Evolutionary conservation across 1,284 basidiomycete genomes (phyloP).

Genomic region (Pseudozyma sp.): DNA sequence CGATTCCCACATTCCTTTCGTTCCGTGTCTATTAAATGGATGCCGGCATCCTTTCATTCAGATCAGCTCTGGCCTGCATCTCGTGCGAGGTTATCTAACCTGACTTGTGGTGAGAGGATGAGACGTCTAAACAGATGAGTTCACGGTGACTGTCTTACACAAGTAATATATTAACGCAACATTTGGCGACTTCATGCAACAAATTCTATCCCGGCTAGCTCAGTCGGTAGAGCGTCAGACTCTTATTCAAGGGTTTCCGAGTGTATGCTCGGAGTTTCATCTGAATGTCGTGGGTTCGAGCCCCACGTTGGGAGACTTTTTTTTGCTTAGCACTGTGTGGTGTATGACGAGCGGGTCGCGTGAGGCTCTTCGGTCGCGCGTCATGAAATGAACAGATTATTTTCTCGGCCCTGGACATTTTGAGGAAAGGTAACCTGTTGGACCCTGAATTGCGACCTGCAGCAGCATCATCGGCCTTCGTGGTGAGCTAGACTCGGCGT

Average conservation of each 20-base stretch:
- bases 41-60: no score
- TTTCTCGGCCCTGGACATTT: no score
- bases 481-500: no score
- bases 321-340: slow-evolving; percentile 14
- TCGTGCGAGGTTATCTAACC: no score
- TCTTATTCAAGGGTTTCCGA: slow-evolving; percentile 63
- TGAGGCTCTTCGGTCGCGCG: background rate
- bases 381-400: background rate
- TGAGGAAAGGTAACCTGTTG: no score
- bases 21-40: no score
- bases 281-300: slow-evolving; percentile 68
- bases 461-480: no score
- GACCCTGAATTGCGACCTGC: slow-evolving; percentile 2
- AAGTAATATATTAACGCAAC: background rate
- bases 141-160: no score
- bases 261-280: slow-evolving; percentile 34
- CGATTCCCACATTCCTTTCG: no score
- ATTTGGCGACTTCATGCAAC: background rate
- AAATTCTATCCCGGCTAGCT: slow-evolving; percentile 66
- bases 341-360: background rate
- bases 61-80: no score
- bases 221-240: slow-evolving; percentile 69
- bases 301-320: slow-evolving; percentile 66
- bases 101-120: no score
- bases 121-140: no score